Conservation (phyloP, 2,329 filamentous ascomycete species). For the Monosporascus sp. region DNA sequence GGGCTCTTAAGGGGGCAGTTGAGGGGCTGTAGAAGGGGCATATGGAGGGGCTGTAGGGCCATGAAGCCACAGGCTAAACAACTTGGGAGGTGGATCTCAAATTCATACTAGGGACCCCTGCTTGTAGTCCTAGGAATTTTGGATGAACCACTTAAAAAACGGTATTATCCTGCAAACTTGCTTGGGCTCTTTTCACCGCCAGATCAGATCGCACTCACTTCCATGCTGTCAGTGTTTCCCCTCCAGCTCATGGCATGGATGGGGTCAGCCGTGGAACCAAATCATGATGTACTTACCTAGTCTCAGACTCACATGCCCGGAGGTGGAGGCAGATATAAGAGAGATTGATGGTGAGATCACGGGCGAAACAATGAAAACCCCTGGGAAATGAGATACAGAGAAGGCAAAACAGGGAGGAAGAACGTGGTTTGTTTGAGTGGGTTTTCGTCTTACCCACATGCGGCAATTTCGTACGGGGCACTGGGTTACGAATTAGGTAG, state of each 20-base stretch:
- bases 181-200: background rate
- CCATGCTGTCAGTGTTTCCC: background rate
- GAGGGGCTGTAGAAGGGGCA: background rate
- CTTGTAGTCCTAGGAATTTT: background rate
- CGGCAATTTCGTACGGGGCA: too few species aligned
- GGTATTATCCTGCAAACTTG: background rate
- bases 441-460: too few species aligned
- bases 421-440: too few species aligned
- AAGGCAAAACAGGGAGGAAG: too few species aligned
- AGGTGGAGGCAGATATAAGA: too few species aligned
- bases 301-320: too few species aligned
- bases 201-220: background rate
- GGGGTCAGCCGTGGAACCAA: background rate
- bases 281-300: too few species aligned
- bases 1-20: too few species aligned
- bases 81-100: background rate
- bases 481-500: too few species aligned
- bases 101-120: background rate
- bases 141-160: background rate
- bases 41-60: background rate
- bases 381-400: too few species aligned
- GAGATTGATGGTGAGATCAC: too few species aligned
- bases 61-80: background rate
- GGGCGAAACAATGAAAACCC: too few species aligned
- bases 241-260: background rate